Evolutionary conservation across 2,329 filamentous ascomycete genomes (phyloP).

Genomic region (Furcasterigmium sp.): DNA sequence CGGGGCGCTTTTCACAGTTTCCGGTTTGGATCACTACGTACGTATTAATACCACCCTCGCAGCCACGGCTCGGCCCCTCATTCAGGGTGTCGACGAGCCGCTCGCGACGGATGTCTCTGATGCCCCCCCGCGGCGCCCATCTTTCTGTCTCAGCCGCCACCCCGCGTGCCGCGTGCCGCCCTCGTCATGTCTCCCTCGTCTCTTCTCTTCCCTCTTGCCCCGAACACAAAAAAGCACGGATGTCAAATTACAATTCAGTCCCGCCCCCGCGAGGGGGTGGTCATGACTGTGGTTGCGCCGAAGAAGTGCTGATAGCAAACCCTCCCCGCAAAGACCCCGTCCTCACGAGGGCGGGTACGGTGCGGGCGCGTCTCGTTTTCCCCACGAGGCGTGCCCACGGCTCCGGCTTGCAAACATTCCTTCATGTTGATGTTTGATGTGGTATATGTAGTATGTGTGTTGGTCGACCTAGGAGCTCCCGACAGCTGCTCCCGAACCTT

Average conservation of each 20-base stretch:
- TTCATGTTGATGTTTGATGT: background rate
- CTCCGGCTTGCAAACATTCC: constrained; percentile 14
- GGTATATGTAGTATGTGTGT: too few species aligned
- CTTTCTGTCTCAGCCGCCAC: background rate
- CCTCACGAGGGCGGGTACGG: constrained; percentile 13
- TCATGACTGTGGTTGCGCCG: constrained; percentile 93
- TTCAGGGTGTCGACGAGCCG: too few species aligned
- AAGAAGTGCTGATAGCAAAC: constrained; percentile 92
- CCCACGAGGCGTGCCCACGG: constrained; percentile 8
- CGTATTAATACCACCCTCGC: constrained; percentile 7
- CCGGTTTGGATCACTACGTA: constrained; percentile 1
- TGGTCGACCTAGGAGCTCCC: too few species aligned
- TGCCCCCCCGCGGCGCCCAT: too few species aligned
- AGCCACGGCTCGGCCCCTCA: background rate
- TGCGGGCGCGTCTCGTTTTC: constrained; percentile 9
- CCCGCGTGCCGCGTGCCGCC: background rate
- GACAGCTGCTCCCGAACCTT: too few species aligned
- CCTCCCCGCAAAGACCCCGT: constrained; percentile 20
- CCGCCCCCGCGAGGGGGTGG: constrained; percentile 26
- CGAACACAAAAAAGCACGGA: too few species aligned
- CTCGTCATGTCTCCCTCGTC: background rate
- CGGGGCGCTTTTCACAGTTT: too few species aligned
- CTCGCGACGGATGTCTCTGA: too few species aligned
- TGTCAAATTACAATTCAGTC: constrained; percentile 99
- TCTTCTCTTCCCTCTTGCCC: constrained; percentile 3